Percentiles rank a stretch among this genome's conserved stretches.
phyloP scores from a whole-genome alignment of 2,329 filamentous ascomycete species.

The Ophiocordyceps sinensis region DNA sequence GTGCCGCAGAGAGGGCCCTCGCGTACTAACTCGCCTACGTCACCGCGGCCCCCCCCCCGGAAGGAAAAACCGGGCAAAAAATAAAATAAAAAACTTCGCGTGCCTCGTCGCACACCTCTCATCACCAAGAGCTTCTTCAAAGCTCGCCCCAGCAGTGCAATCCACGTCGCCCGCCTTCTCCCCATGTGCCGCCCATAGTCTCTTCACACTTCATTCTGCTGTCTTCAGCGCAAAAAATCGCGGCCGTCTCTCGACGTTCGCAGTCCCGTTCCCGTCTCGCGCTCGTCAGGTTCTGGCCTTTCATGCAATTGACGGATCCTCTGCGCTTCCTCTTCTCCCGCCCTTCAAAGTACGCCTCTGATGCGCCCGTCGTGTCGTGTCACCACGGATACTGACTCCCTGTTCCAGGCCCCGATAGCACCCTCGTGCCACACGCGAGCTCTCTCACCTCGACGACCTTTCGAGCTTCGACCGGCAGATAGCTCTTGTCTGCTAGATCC shows the following conservation, averaged over 20 bases:
- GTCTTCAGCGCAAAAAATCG: neutral
- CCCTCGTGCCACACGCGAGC: conserved; percentile 17
- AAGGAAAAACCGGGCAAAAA: too few relatives aligned
- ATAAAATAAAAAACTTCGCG: neutral
- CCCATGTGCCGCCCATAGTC: neutral
- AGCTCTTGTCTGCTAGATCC: conserved; percentile 44
- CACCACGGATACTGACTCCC: neutral
- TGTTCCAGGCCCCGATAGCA: conserved; percentile 45
- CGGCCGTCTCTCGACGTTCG: neutral
- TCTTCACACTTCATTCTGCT: neutral
- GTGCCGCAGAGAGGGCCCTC: too few relatives aligned
- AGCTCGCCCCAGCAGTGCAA: neutral
- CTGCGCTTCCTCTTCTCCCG: conserved; percentile 79
- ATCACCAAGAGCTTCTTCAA: neutral
- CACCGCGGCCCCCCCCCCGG: too few relatives aligned
- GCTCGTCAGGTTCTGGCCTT: conserved; percentile 26
- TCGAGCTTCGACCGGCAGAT: conserved; percentile 9
- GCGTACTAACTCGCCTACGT: too few relatives aligned
- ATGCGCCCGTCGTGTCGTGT: neutral
- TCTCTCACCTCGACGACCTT: conserved; percentile 5
- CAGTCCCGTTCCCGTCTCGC: neutral
- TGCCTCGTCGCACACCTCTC: neutral
- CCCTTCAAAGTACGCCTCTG: conserved; percentile 66
- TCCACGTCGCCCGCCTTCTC: neutral
- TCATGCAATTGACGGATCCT: conserved; percentile 85